These are phyloP conservation scores for Triticum aestivum DNA, from an alignment of 176 grass and related monocot species.

Conservation along the genomic window DNA sequence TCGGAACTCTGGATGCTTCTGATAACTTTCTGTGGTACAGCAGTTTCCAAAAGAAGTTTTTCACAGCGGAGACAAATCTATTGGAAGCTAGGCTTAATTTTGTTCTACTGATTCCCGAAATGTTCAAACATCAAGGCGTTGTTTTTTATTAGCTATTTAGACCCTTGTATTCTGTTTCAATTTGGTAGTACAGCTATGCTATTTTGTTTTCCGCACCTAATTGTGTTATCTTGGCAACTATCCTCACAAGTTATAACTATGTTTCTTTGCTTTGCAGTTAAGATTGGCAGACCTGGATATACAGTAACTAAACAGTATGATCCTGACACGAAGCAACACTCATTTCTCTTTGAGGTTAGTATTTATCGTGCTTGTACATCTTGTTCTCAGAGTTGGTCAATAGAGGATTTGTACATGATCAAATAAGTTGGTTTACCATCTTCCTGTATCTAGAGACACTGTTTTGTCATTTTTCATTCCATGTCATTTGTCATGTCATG, in stretches of 20 bases:
- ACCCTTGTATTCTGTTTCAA: neutral
- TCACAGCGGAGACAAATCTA: neutral
- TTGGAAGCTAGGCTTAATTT: neutral
- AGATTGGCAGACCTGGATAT: slow-evolving; percentile 94
- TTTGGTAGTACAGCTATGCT: neutral
- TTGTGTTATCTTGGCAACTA: neutral
- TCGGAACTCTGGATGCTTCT: neutral
- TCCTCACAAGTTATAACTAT: slow-evolving; percentile 24
- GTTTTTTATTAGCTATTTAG: neutral
- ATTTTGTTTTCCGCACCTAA: neutral
- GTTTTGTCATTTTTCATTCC: neutral
- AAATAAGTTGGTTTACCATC: neutral
- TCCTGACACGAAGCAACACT: slow-evolving; percentile 76
- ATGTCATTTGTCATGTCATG: neutral
- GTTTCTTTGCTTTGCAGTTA: slow-evolving; percentile 62
- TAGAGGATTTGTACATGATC: neutral
- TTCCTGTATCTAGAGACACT: neutral
- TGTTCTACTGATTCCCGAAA: neutral
- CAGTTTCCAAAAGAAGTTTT: neutral
- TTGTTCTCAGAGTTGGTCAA: neutral
- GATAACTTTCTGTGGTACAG: neutral
- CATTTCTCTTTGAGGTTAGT: slow-evolving; percentile 91
- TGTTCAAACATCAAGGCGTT: neutral
- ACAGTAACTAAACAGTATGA: slow-evolving; percentile 94
- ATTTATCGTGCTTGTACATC: neutral